Conservation (phyloP, 148 eudicot genomes). For the Fagopyrum tataricum region DNA sequence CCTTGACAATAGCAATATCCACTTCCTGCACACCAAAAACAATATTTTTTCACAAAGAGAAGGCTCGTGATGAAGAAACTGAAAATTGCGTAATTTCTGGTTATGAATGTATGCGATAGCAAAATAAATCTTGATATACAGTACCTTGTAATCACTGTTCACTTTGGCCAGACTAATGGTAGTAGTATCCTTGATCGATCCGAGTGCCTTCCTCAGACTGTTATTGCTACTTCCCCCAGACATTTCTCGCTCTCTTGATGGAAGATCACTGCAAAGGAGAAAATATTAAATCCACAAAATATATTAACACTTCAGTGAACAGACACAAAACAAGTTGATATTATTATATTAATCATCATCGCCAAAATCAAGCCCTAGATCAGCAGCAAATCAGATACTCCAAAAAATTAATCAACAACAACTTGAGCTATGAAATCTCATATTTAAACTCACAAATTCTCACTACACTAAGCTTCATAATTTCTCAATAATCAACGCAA, state of each 20-base stretch:
- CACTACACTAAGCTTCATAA: no score
- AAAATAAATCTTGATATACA: not conserved
- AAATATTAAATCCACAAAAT: not conserved
- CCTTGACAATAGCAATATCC: conserved; percentile 83
- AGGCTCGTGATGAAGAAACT: not conserved
- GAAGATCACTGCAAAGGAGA: conserved; percentile 8
- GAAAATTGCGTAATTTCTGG: not conserved
- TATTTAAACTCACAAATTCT: not conserved
- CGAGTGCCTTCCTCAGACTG: conserved; percentile 81
- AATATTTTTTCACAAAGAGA: no score
- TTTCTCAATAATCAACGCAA: not conserved
- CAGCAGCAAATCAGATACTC: not conserved
- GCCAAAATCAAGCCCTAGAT: not conserved
- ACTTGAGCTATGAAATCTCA: not conserved
- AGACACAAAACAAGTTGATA: no score
- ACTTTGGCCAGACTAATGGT: conserved; percentile 93
- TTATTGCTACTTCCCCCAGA: conserved; percentile 70
- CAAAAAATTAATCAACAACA: not conserved
- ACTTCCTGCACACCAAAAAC: conserved; percentile 41
- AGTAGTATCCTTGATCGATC: conserved; percentile 87
- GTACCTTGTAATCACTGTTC: conserved; percentile 85
- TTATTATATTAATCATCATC: not conserved
- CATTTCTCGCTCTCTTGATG: conserved; percentile 33
- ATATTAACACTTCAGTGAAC: no score
- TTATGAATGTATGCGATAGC: not conserved